Evolutionary conservation across 2,329 filamentous ascomycete genomes (phyloP).

Genomic region (Karstenula rhodostoma): DNA sequence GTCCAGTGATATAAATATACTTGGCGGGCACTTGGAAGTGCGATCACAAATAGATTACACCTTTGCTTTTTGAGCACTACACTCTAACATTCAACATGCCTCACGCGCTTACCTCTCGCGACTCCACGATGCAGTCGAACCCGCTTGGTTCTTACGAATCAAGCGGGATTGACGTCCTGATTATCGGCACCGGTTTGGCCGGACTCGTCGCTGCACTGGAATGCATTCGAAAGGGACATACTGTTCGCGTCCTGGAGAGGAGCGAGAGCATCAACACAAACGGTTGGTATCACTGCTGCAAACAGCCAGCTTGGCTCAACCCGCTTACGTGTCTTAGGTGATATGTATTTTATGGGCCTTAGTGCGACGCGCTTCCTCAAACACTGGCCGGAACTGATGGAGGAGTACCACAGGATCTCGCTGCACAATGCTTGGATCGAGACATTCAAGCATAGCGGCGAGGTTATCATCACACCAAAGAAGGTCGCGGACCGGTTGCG

Average conservation of each 20-base stretch:
- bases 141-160: conserved; percentile 62
- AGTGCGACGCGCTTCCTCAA: conserved; percentile 64
- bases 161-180: conserved; percentile 51
- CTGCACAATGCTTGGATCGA: conserved; percentile 64
- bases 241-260: conserved; percentile 52
- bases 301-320: conserved; percentile 10
- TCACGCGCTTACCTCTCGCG: conserved; percentile 55
- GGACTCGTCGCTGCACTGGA: conserved; percentile 50
- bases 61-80: conserved; percentile 8
- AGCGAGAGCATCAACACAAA: conserved; percentile 61
- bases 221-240: conserved; percentile 52
- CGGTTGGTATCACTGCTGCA: conserved; percentile 42
- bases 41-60: conserved; percentile 34
- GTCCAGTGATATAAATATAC: conserved; percentile 8
- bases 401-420: conserved; percentile 61
- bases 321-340: conserved; percentile 49
- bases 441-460: conserved; percentile 63
- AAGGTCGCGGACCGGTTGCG: conserved; percentile 61
- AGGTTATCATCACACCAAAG: conserved; percentile 57
- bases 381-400: conserved; percentile 62
- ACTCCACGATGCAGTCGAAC: conserved; percentile 56
- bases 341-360: conserved; percentile 69
- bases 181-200: conserved; percentile 51
- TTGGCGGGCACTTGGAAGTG: conserved; percentile 28
- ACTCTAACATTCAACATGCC: conserved; percentile 36